These are phyloP conservation scores for Globisporangium okanoganense DNA, from an alignment of 352 stramenopile genomes.

Conservation along the genomic window DNA sequence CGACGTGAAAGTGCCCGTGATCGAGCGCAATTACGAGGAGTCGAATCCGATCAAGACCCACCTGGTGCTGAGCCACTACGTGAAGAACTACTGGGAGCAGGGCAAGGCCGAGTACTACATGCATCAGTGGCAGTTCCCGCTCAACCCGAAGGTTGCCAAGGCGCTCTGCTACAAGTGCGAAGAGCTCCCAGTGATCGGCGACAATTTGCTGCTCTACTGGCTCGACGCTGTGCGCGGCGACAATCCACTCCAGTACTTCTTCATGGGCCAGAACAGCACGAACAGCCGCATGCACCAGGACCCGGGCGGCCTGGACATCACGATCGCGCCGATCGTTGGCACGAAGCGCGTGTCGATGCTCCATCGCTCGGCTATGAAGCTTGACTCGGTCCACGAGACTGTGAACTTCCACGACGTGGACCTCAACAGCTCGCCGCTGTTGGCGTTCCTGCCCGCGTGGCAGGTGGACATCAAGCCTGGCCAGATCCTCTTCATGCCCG, in stretches of 20 bases:
- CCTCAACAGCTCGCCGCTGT: slow-evolving; percentile 81
- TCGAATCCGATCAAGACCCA: slow-evolving; percentile 75
- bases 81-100: slow-evolving; percentile 80
- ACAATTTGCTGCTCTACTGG: slow-evolving; percentile 93
- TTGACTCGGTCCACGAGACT: slow-evolving; percentile 83
- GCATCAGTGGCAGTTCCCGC: slow-evolving; percentile 95
- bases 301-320: slow-evolving; percentile 88
- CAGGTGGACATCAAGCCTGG: slow-evolving; percentile 86
- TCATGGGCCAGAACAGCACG: slow-evolving; percentile 91
- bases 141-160: slow-evolving; percentile 69
- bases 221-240: slow-evolving; percentile 83
- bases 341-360: slow-evolving; percentile 78
- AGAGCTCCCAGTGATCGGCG: slow-evolving; percentile 85
- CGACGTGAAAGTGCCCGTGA: slow-evolving; percentile 73
- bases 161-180: slow-evolving; percentile 83
- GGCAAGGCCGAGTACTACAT: slow-evolving; percentile 87
- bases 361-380: slow-evolving; percentile 62
- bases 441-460: slow-evolving; percentile 87
- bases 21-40: slow-evolving; percentile 79
- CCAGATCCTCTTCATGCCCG: slow-evolving; percentile 93
- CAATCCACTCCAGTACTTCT: slow-evolving; percentile 93
- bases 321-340: slow-evolving; percentile 91
- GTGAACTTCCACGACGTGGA: slow-evolving; percentile 83
- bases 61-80: slow-evolving; percentile 63
- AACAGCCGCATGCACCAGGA: slow-evolving; percentile 90